Base-by-base conservation (phyloP, 352 stramenopile species). In the Aphanomyces invadans region DNA sequence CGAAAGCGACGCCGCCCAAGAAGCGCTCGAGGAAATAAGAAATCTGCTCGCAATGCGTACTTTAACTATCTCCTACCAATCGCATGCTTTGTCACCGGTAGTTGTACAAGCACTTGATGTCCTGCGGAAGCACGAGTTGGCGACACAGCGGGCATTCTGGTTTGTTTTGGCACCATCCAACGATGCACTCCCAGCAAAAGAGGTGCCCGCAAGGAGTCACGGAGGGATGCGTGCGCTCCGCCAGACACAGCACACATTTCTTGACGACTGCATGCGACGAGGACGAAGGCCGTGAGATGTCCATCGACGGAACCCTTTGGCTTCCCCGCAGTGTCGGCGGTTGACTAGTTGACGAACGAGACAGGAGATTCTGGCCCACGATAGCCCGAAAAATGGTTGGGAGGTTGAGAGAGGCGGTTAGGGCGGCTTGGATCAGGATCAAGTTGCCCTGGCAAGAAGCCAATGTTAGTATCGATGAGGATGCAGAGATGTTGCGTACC, bases 161-260 rank as follows among this genome's bases (percentile, higher is more conserved):
- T 61, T 95, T 93, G 75, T 94, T 95, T 61, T 96, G 86, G 67
- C 89, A 96, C 89, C 89, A 97, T 12, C 87, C 85, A n/a, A 97
- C 83, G 65, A 97, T 95, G 61, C 89, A 97, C 26, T 95, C 86
- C 89, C 89, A 97, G 71, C 89, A 97, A 75, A 97, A 97, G 29
- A 97, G 76, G 67, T 97, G 89, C 28, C 89, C 89, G 49, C 89
- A 97, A 0, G 87, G 89, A 19, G 89, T 97, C 11, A 81, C 83
- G 12, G 86, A 78, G 10, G 87, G 81, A 17, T 83, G 76, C 65
- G 79, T 75, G 57, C 87, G 84, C 48, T 88, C 78, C 5, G 81
- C 81, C 19, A 97, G 79, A 71, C 89, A 97, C 26, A 97, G 77
- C 17, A 86, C 83, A 61, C 89, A 97, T 64, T 95, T 95, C 83